These are phyloP conservation scores for Boletus barrowsii DNA, from an alignment of 768 basidiomycete genomes.

Conservation along the genomic window DNA sequence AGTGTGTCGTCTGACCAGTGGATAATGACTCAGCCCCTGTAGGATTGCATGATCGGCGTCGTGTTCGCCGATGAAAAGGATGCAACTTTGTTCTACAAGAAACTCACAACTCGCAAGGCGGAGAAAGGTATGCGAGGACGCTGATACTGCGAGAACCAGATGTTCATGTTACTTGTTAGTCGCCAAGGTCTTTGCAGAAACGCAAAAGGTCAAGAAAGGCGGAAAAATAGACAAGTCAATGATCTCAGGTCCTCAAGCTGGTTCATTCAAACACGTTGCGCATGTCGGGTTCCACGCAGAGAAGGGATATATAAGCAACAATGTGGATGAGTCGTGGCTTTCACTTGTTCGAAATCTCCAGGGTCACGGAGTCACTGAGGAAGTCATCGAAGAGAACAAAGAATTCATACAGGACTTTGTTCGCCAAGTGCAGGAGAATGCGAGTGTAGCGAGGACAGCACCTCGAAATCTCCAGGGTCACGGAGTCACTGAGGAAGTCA, in stretches of 20 bases:
- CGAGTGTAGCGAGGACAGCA: background rate
- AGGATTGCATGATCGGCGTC: conserved; percentile 90
- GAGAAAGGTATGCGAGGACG: conserved; percentile 44
- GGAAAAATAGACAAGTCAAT: conserved; percentile 90
- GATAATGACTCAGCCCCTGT: conserved; percentile 1
- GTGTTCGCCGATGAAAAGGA: conserved; percentile 87
- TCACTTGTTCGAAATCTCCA: conserved; percentile 66
- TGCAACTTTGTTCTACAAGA: conserved; percentile 83
- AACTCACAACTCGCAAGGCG: conserved; percentile 66
- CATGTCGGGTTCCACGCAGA: conserved; percentile 94
- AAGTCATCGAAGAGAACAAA: conserved; percentile 72
- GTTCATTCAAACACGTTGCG: conserved; percentile 84
- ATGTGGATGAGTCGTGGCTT: conserved; percentile 90
- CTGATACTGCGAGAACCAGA: background rate
- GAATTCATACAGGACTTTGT: conserved; percentile 89
- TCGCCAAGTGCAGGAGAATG: conserved; percentile 40
- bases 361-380: conserved; percentile 59
- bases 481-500: conserved; percentile 66
- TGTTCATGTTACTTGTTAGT: conserved; percentile 16
- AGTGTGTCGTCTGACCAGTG: conserved; percentile 35
- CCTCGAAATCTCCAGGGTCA: conserved; percentile 51
- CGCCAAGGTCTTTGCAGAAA: conserved; percentile 49
- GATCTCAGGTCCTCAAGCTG: conserved; percentile 78
- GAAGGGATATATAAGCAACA: conserved; percentile 79
- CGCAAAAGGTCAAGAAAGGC: conserved; percentile 57